phyloP scores from a whole-genome alignment of 129 eudicot species.

The Saposhnikovia divaricata region DNA sequence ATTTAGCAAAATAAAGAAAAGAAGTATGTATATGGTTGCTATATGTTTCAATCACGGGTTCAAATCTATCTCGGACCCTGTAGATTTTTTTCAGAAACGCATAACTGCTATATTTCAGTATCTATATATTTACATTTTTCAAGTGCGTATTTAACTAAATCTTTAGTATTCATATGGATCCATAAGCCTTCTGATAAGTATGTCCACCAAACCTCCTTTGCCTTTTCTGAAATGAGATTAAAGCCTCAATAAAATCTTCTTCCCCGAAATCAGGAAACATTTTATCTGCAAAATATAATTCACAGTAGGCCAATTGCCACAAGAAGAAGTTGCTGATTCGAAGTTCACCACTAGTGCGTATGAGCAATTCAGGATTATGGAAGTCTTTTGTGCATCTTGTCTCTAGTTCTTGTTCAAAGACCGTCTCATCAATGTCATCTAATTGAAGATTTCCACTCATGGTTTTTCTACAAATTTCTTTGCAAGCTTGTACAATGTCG shows the following conservation, averaged over 20 bases:
- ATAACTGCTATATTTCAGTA: no score
- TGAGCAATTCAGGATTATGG: constrained; percentile 33
- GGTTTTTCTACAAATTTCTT: constrained; percentile 18
- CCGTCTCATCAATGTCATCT: constrained; percentile 17
- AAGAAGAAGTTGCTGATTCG: constrained; percentile 42
- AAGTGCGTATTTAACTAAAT: no score
- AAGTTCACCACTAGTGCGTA: constrained; percentile 35
- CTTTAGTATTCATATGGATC: no score
- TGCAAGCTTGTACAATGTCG: constrained; percentile 35
- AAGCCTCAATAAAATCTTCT: constrained; percentile 29
- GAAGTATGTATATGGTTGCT: not conserved
- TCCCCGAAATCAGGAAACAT: constrained; percentile 33
- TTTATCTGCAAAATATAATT: constrained; percentile 21
- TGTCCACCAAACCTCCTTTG: constrained; percentile 5
- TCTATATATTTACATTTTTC: no score
- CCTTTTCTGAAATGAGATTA: constrained; percentile 26
- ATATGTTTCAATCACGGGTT: no score
- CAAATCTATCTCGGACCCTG: not conserved
- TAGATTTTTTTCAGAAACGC: no score
- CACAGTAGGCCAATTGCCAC: constrained; percentile 41
- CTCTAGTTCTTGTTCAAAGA: constrained; percentile 29
- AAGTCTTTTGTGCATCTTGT: constrained; percentile 22
- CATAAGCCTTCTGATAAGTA: not conserved
- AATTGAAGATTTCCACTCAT: constrained; percentile 18
- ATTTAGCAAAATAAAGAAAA: no score